phyloP scores from a whole-genome alignment of 768 basidiomycete species.

The Mycena epipterygia region DNA sequence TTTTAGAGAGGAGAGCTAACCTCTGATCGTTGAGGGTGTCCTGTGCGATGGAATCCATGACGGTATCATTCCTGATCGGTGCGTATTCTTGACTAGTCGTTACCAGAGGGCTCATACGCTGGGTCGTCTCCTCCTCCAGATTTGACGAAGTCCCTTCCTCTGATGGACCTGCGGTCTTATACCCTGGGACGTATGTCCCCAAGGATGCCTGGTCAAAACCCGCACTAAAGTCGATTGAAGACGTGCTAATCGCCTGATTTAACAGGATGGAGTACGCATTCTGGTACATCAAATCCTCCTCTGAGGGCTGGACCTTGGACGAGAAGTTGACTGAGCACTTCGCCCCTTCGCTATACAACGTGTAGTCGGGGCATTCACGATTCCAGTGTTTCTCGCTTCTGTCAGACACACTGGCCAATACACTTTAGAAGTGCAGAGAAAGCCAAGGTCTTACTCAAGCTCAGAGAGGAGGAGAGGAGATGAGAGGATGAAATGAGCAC shows the following conservation, averaged over 20 bases:
- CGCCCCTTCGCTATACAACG: neutral
- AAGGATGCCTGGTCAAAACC: constrained; percentile 11
- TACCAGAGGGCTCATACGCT: too few relatives aligned
- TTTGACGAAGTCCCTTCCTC: too few relatives aligned
- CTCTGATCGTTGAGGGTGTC: neutral
- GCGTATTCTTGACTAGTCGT: too few relatives aligned
- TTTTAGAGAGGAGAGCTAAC: neutral
- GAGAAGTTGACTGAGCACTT: neutral
- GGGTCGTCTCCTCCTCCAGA: too few relatives aligned
- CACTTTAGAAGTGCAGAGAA: too few relatives aligned
- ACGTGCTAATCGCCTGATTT: neutral
- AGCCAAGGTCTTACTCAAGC: too few relatives aligned
- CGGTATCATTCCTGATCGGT: too few relatives aligned
- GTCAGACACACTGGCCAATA: too few relatives aligned
- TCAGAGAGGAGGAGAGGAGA: too few relatives aligned
- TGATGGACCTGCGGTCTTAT: neutral
- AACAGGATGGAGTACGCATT: neutral
- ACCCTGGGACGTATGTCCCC: neutral
- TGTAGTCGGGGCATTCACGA: constrained; percentile 14
- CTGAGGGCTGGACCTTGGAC: neutral
- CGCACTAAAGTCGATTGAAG: neutral
- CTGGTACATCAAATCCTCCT: constrained; percentile 19
- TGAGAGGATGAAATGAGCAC: too few relatives aligned
- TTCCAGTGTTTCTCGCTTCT: constrained; percentile 25
- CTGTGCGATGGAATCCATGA: too few relatives aligned